A percentile compares a stretch with the other conserved stretches of the same genome.
Evolutionary conservation across 768 basidiomycete species (phyloP).

Genomic region (Russula sp.): DNA sequence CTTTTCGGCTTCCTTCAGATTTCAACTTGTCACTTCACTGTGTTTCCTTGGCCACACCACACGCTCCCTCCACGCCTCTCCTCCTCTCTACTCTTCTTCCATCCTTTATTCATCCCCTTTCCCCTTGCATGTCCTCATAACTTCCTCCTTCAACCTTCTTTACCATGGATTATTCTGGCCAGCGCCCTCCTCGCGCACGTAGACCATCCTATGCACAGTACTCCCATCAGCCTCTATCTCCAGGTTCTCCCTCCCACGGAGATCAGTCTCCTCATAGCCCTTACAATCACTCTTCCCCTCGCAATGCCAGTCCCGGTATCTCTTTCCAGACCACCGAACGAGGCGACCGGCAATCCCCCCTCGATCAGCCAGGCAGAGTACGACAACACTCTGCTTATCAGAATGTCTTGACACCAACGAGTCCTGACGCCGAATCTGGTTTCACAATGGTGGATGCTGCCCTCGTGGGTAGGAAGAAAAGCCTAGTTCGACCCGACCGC

Average conservation of each 20-base stretch:
- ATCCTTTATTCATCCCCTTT: neutral
- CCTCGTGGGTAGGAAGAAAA: slow-evolving; percentile 79
- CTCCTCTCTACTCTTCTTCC: slow-evolving; percentile 38
- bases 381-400: slow-evolving; percentile 47
- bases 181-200: slow-evolving; percentile 40
- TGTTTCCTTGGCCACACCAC: slow-evolving; percentile 15
- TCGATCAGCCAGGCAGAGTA: slow-evolving; percentile 55
- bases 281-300: slow-evolving; percentile 29
- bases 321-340: slow-evolving; percentile 68
- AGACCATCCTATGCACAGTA: slow-evolving; percentile 34
- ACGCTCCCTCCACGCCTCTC: slow-evolving; percentile 28
- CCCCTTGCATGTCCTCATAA: slow-evolving; percentile 22
- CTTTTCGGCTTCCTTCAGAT: neutral
- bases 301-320: slow-evolving; percentile 42
- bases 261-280: slow-evolving; percentile 30
- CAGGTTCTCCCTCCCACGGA: slow-evolving; percentile 33
- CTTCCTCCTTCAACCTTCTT: neutral
- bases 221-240: slow-evolving; percentile 31
- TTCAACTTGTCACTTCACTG: slow-evolving; percentile 6
- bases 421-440: slow-evolving; percentile 37
- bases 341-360: slow-evolving; percentile 59
- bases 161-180: slow-evolving; percentile 38
- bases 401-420: slow-evolving; percentile 42
- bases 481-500: slow-evolving; percentile 86
- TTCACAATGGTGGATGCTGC: slow-evolving; percentile 44